Evolutionary conservation across 352 stramenopile genomes (phyloP).

Genomic region (Pythium phragmitis): DNA sequence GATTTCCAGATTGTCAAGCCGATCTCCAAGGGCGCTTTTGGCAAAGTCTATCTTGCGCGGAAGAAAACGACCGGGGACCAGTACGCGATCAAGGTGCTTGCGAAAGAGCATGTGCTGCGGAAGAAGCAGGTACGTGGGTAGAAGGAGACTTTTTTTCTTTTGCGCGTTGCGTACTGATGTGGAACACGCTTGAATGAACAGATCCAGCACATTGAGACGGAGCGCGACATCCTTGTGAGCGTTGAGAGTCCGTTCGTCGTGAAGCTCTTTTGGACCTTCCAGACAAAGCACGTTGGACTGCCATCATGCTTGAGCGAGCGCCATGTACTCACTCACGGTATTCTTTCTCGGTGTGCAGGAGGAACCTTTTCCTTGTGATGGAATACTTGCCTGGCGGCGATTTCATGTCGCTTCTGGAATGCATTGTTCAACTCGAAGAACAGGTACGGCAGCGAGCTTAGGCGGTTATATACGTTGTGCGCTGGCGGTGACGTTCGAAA

Average conservation of each 20-base stretch:
- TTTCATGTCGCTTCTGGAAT: conserved; percentile 89
- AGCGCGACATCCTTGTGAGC: conserved; percentile 85
- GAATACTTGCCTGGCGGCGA: conserved; percentile 89
- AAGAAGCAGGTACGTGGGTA: conserved; percentile 77
- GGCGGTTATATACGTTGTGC: background rate
- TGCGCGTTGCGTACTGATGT: background rate
- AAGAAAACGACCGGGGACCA: conserved; percentile 89
- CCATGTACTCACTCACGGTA: conserved; percentile 3
- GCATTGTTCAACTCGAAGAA: conserved; percentile 86
- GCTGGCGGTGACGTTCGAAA: background rate
- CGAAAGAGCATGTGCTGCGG: conserved; percentile 84
- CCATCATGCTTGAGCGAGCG: no score
- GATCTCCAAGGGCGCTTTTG: conserved; percentile 89
- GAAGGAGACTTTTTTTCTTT: background rate
- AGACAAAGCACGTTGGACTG: conserved; percentile 67
- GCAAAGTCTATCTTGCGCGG: conserved; percentile 83
- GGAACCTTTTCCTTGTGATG: conserved; percentile 90
- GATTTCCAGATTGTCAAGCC: conserved; percentile 91
- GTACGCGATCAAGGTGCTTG: conserved; percentile 91
- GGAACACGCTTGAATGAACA: conserved; percentile 18
- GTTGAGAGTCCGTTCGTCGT: conserved; percentile 90
- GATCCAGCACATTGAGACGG: conserved; percentile 85
- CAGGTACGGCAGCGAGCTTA: conserved; percentile 36
- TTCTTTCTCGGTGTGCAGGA: conserved; percentile 28
- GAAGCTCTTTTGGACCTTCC: conserved; percentile 91